Base-by-base conservation (phyloP, 1,139 yeast genomes). In the Yamadazyma membranifaciens region DNA sequence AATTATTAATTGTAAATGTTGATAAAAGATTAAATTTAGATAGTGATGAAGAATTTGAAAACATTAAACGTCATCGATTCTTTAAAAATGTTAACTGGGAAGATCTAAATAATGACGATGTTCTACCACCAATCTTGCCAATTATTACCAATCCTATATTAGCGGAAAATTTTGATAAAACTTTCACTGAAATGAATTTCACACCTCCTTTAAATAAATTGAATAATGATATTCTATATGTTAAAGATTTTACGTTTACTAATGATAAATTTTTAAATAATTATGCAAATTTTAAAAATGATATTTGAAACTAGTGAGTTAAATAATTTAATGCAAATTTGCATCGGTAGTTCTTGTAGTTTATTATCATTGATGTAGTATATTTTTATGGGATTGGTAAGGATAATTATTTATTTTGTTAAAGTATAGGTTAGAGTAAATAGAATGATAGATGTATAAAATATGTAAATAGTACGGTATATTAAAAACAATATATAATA, bases 111-210 rank as follows among this genome's bases (percentile, higher is more conserved):
- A 60, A 61, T 29, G 62, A 65, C 40, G 57, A 76, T 6, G 46
- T 49, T 17, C 46, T 67, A 26, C 96, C 98, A 1, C 98, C 98
- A 0, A 88, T 92, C 37, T 70, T 81, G 26, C 98, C 98, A 0
- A 65, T 85, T 10, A 84, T 91, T 38, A 87, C 96, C 0, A 87
- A 89, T 54, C 91, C 95, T 11, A 80, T 76, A 27, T 65, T 87
- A 48, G 98, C 98, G 0, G 98, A 92, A 59, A 92, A 92, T 58
- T 92, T 92, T 59, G 95, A 92, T 53, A 64, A 75, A 15, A 95
- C 88, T 51, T 92, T 91, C 62, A 91, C 98, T 0, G 81, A 78
- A n/a, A 80, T 89, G 87, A 56, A 67, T 2, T 65, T 72, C 47
- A 69, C 76, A 1, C 78, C 77, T 2, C 74, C 70, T 16, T 13